Percentiles rank a stretch among this genome's conserved stretches.
Evolutionary conservation across 2,329 filamentous ascomycete species (phyloP).

Genomic region (Botryosphaeria agaves): DNA sequence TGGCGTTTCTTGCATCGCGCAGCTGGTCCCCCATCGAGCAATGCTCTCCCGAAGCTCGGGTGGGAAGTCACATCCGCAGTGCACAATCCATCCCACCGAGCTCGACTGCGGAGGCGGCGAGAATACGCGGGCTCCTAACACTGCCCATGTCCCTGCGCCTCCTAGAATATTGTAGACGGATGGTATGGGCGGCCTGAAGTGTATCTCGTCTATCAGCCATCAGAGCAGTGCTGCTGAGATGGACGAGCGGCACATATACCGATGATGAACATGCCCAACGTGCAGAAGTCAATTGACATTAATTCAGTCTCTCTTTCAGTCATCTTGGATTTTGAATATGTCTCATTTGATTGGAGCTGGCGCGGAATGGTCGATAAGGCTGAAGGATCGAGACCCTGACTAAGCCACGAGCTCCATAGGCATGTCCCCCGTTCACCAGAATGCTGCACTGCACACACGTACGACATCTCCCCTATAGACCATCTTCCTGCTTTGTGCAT

Average conservation of each 20-base stretch:
- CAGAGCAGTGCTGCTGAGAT: background rate
- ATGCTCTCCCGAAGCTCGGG: constrained; percentile 44
- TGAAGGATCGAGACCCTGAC: too few species aligned
- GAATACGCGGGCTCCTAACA: constrained; percentile 75
- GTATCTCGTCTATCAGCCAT: constrained; percentile 59
- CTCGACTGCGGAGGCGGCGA: constrained; percentile 49
- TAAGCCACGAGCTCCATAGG: too few species aligned
- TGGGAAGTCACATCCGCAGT: constrained; percentile 80
- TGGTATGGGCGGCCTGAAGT: constrained; percentile 54
- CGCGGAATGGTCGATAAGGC: too few species aligned
- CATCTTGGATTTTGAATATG: too few species aligned
- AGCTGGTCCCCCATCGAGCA: constrained; percentile 58
- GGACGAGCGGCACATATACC: constrained; percentile 19
- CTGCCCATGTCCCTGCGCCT: constrained; percentile 73
- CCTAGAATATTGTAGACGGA: constrained; percentile 64
- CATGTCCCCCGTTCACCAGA: too few species aligned
- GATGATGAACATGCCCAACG: constrained; percentile 47
- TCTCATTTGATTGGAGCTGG: too few species aligned
- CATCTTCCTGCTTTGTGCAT: too few species aligned
- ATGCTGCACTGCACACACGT: too few species aligned
- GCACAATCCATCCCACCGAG: constrained; percentile 76
- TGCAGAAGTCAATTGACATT: constrained; percentile 34
- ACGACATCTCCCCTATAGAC: too few species aligned
- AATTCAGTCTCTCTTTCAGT: too few species aligned
- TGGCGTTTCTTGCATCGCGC: constrained; percentile 47